Evolutionary conservation across 1,284 basidiomycete genomes (phyloP).

Genomic region (Apiotrichum akiyoshidainum): DNA sequence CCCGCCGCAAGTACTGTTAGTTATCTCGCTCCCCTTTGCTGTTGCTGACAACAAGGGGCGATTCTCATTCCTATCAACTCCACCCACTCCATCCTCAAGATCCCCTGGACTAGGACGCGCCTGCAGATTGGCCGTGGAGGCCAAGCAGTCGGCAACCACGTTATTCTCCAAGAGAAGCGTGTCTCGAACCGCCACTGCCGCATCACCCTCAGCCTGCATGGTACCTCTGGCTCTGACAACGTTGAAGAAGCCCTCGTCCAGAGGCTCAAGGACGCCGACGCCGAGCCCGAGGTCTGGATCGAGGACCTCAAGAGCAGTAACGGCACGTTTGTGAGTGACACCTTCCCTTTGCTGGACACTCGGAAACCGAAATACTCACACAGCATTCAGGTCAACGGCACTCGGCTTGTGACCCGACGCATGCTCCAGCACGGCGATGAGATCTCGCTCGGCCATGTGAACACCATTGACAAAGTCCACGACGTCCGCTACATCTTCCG

Average conservation of each 20-base stretch:
- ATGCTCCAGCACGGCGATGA: conserved; percentile 75
- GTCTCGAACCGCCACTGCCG: conserved; percentile 47
- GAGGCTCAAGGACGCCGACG: conserved; percentile 37
- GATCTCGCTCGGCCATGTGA: conserved; percentile 67
- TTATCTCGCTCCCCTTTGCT: neutral
- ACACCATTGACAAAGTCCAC: conserved; percentile 46
- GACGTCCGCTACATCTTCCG: conserved; percentile 54
- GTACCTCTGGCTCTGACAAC: conserved; percentile 14
- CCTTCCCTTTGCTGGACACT: neutral
- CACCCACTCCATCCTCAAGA: conserved; percentile 42
- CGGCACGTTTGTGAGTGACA: conserved; percentile 70
- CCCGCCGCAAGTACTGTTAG: conserved; percentile 49
- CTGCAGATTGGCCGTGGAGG: conserved; percentile 47
- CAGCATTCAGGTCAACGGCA: conserved; percentile 63
- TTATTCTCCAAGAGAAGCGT: conserved; percentile 42
- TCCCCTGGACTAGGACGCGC: conserved; percentile 41
- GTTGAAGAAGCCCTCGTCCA: conserved; percentile 19
- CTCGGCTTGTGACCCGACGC: conserved; percentile 57
- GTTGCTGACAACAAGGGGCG: conserved; percentile 37
- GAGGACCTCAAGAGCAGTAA: conserved; percentile 70
- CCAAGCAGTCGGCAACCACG: conserved; percentile 34
- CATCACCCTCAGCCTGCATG: conserved; percentile 39
- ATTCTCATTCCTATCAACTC: conserved; percentile 47
- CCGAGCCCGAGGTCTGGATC: conserved; percentile 61
- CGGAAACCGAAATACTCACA: neutral